Conservation (phyloP, 345 rosid genomes). For the Melastoma malabathricum region DNA sequence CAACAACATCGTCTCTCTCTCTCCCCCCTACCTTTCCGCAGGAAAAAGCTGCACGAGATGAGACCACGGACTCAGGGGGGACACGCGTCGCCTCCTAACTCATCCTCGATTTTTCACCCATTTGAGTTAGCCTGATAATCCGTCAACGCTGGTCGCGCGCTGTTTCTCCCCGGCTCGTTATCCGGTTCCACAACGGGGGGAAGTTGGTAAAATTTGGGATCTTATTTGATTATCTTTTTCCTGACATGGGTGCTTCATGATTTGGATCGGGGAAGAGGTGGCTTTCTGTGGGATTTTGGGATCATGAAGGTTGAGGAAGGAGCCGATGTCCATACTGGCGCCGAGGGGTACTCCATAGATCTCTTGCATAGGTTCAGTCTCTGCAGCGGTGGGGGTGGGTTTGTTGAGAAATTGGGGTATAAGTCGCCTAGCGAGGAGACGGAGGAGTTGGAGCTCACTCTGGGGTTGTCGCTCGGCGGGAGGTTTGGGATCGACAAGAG, state of each 20-base stretch:
- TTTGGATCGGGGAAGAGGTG: not conserved
- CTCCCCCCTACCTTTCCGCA: too few relatives aligned
- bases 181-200: too few relatives aligned
- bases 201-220: too few relatives aligned
- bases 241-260: constrained; percentile 2
- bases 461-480: constrained; percentile 83
- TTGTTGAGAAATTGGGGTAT: constrained; percentile 5
- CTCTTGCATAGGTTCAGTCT: constrained; percentile 56
- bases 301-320: constrained; percentile 43
- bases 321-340: constrained; percentile 25
- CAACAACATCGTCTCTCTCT: too few relatives aligned
- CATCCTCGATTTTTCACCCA: not conserved
- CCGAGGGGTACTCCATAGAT: constrained; percentile 60
- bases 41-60: too few relatives aligned
- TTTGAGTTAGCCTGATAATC: too few relatives aligned
- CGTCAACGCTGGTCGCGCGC: too few relatives aligned
- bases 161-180: too few relatives aligned
- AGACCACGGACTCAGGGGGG: too few relatives aligned
- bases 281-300: not conserved
- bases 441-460: constrained; percentile 62
- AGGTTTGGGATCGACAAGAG: constrained; percentile 74
- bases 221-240: too few relatives aligned
- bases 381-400: constrained; percentile 6
- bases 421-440: constrained; percentile 12
- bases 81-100: too few relatives aligned